Conservation (phyloP, 108 stramenopile genomes). For the Skeletonema costatum region DNA sequence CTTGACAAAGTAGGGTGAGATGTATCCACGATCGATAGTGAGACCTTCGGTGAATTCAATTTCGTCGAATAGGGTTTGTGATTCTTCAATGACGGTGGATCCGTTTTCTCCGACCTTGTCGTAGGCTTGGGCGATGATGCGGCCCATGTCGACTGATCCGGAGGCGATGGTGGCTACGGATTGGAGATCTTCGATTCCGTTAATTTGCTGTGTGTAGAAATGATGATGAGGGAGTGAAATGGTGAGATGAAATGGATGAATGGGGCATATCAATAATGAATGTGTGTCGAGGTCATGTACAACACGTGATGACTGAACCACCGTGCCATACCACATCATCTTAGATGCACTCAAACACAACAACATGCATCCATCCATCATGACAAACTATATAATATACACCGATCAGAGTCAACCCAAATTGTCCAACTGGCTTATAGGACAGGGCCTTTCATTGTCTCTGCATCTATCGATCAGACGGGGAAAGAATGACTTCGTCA, state of each 20-base stretch:
- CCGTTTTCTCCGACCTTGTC: constrained; percentile 97
- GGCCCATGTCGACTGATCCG: constrained; percentile 90
- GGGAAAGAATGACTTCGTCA: constrained; percentile 92
- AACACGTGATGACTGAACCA: too few species aligned
- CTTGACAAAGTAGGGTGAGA: constrained; percentile 98
- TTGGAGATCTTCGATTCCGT: constrained; percentile 84
- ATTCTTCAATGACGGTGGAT: constrained; percentile 95
- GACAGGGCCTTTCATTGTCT: constrained; percentile 83
- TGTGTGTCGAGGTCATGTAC: too few species aligned
- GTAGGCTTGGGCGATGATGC: constrained; percentile 94
- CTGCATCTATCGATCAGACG: constrained; percentile 91
- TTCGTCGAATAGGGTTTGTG: constrained; percentile 93
- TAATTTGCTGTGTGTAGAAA: constrained; percentile 55
- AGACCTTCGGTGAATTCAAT: constrained; percentile 98
- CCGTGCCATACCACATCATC: too few species aligned
- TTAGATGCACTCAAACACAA: too few species aligned
- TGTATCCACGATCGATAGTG: constrained; percentile 96
- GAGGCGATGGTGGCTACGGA: constrained; percentile 95
- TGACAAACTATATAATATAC: not conserved
- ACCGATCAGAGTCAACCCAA: constrained; percentile 90
- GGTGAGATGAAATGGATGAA: too few species aligned
- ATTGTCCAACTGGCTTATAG: constrained; percentile 89
- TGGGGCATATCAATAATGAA: too few species aligned
- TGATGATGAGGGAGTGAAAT: not conserved
- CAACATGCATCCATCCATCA: not conserved